Evolutionary conservation across 78 protist genomes (phyloP).

Genomic region (Cavenderia fasciculata): DNA sequence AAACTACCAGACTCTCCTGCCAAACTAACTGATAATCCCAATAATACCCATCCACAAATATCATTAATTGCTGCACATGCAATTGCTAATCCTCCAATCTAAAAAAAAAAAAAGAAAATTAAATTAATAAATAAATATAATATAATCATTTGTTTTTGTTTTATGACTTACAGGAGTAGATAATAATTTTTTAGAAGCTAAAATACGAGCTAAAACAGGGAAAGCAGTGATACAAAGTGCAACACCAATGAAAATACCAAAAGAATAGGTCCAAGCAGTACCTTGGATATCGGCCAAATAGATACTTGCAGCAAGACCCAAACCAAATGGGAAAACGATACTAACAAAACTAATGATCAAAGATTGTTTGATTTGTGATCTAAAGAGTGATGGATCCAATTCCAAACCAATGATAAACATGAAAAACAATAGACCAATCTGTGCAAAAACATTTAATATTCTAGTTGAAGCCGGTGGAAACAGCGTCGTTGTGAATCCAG

Average conservation of each 20-base stretch:
- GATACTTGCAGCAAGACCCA: conserved; percentile 61
- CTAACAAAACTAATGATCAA: conserved; percentile 21
- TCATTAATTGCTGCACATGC: conserved; percentile 79
- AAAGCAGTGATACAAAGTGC: conserved; percentile 83
- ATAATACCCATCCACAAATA: conserved; percentile 74
- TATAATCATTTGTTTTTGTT: not conserved
- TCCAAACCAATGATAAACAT: conserved; percentile 87
- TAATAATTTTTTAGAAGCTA: conserved; percentile 50
- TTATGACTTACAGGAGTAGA: conserved; percentile 6
- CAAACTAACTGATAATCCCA: conserved; percentile 63
- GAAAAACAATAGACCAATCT: conserved; percentile 83
- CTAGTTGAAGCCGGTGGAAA: conserved; percentile 8
- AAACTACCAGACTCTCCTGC: conserved; percentile 26
- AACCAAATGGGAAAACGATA: conserved; percentile 81
- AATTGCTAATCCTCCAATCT: conserved; percentile 64
- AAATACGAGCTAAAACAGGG: conserved; percentile 76
- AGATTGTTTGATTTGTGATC: conserved; percentile 38
- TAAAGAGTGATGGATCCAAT: conserved; percentile 74
- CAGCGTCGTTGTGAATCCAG: conserved; percentile 1
- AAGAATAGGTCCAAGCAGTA: conserved; percentile 44
- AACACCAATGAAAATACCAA: conserved; percentile 75
- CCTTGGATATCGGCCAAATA: conserved; percentile 54
- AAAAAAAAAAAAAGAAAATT: not conserved
- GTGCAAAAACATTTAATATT: conserved; percentile 70
- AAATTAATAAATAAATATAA: not conserved